phyloP scores from a whole-genome alignment of 768 basidiomycete species.

The Amanita polypyramis region DNA sequence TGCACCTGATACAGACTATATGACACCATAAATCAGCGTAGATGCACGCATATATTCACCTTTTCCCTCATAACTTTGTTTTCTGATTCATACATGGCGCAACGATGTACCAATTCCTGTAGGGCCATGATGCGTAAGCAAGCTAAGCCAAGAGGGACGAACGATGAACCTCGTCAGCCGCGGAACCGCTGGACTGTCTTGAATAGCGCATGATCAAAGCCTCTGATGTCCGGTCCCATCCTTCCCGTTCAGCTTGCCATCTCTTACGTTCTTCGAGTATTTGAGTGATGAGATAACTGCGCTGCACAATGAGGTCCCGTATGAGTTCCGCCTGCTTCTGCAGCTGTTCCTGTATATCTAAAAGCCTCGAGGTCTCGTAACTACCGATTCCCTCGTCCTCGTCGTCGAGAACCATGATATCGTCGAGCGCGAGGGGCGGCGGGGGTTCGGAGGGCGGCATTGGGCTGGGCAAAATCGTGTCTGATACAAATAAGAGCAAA shows the following conservation, averaged over 20 bases:
- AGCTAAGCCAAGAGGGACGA: constrained; percentile 4
- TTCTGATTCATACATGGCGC: constrained; percentile 43
- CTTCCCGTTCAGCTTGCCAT: constrained; percentile 53
- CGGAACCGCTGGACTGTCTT: constrained; percentile 20
- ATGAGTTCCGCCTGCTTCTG: constrained; percentile 55
- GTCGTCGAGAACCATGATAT: constrained; percentile 6
- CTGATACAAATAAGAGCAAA: constrained; percentile 1
- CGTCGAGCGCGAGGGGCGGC: constrained; percentile 4
- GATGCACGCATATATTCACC: constrained; percentile 24
- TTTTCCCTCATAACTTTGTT: constrained; percentile 51
- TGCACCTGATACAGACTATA: constrained; percentile 32
- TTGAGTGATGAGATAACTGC: constrained; percentile 43
- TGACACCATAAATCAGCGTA: not conserved
- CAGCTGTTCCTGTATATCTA: constrained; percentile 23
- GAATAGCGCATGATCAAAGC: constrained; percentile 45
- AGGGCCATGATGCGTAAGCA: constrained; percentile 3
- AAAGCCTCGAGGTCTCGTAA: not conserved
- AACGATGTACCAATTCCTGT: constrained; percentile 48
- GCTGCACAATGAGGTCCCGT: constrained; percentile 40
- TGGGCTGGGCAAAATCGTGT: constrained; percentile 2
- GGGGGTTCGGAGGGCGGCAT: constrained; percentile 1
- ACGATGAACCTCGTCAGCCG: constrained; percentile 34
- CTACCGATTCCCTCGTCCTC: not conserved
- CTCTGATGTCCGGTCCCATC: constrained; percentile 60
- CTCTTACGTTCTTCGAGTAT: constrained; percentile 47